These are phyloP conservation scores for Bromus sterilis DNA, from an alignment of 176 grass and related monocot genomes.

Conservation along the genomic window DNA sequence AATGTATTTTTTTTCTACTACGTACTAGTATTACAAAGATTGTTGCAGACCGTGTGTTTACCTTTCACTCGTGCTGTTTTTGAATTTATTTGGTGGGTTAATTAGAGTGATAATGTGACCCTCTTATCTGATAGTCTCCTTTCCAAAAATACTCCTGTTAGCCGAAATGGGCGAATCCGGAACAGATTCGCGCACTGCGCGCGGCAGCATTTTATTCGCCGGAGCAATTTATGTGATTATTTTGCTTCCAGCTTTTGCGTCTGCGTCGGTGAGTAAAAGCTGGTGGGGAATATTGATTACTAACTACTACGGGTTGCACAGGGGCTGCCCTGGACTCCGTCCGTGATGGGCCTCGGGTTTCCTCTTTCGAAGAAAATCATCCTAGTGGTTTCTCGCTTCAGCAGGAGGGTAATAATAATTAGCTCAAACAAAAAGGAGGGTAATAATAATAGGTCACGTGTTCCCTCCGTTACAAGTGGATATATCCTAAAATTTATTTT, in stretches of 20 bases:
- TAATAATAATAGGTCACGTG: too few relatives aligned
- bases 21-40: too few relatives aligned
- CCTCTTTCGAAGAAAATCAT: not conserved
- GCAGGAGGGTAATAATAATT: not conserved
- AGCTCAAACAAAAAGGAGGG: too few relatives aligned
- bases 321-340: not conserved
- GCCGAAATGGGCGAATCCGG: not conserved
- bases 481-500: too few relatives aligned
- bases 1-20: too few relatives aligned
- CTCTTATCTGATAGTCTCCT: not conserved
- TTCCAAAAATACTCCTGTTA: not conserved
- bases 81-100: too few relatives aligned
- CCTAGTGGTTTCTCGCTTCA: not conserved
- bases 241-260: not conserved
- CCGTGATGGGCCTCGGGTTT: not conserved
- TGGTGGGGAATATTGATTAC: not conserved
- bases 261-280: not conserved
- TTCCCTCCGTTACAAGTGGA: too few relatives aligned
- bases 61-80: too few relatives aligned
- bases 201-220: not conserved
- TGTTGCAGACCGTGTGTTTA: too few relatives aligned
- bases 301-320: not conserved
- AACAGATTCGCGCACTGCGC: not conserved
- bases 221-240: not conserved
- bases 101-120: not conserved